phyloP scores from a whole-genome alignment of 345 rosid species.

The Populus alba region DNA sequence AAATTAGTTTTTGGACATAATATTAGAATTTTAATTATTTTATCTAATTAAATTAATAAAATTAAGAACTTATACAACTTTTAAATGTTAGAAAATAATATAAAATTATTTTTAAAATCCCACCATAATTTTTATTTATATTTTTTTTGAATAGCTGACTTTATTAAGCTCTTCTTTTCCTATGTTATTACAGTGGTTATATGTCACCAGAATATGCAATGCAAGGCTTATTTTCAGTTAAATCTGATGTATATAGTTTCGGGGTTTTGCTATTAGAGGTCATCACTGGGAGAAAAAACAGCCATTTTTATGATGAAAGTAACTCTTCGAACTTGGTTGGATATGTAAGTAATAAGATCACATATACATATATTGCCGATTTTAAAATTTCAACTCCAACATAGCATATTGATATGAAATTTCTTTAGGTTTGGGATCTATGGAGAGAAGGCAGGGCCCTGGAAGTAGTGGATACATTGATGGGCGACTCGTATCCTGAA shows the following conservation, averaged over 20 bases:
- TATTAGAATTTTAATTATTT: too few relatives aligned
- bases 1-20: too few relatives aligned
- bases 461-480: conserved; percentile 34
- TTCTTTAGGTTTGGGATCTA: conserved; percentile 53
- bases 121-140: too few relatives aligned
- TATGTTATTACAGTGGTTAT: conserved; percentile 15
- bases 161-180: neutral
- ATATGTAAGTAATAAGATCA: conserved; percentile 37
- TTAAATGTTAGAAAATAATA: too few relatives aligned
- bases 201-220: conserved; percentile 39
- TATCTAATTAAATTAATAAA: too few relatives aligned
- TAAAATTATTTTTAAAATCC: too few relatives aligned
- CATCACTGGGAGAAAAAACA: conserved; percentile 12
- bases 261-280: conserved; percentile 26
- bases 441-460: conserved; percentile 24
- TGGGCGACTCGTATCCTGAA: conserved; percentile 24
- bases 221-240: conserved; percentile 29
- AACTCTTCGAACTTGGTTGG: conserved; percentile 42
- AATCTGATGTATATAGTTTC: conserved; percentile 9
- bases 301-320: conserved; percentile 16
- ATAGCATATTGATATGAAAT: neutral
- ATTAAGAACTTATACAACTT: too few relatives aligned
- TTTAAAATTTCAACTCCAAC: neutral
- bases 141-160: too few relatives aligned
- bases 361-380: conserved; percentile 12